phyloP scores from a whole-genome alignment of 345 rosid genomes.

The Xanthoceras sorbifolium region DNA sequence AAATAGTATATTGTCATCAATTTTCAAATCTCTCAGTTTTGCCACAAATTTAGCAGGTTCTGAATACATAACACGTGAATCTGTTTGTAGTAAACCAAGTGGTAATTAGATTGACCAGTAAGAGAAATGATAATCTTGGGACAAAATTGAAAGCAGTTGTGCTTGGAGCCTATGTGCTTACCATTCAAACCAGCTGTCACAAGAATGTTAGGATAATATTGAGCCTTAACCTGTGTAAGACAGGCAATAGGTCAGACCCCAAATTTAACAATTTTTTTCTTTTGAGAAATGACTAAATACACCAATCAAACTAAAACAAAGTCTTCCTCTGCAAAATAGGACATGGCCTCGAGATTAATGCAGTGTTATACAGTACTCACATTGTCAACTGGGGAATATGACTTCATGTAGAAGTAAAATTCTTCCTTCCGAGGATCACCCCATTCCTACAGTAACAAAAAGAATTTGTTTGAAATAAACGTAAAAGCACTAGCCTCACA shows the following conservation, averaged over 20 bases:
- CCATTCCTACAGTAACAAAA: constrained; percentile 75
- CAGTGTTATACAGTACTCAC: no score
- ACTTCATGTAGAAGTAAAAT: constrained; percentile 85
- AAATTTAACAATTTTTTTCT: no score
- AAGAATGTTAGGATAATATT: constrained; percentile 81
- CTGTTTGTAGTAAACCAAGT: constrained; percentile 39
- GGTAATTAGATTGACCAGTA: not conserved
- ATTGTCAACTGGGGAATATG: constrained; percentile 99
- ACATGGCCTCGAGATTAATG: no score
- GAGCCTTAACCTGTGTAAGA: no score
- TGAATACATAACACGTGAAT: constrained; percentile 89
- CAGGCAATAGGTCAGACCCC: no score
- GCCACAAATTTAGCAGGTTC: constrained; percentile 94
- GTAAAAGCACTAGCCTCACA: not conserved
- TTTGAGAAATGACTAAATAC: no score
- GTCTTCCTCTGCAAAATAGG: no score
- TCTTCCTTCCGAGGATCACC: constrained; percentile 97
- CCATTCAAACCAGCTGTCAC: constrained; percentile 89
- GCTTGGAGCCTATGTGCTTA: constrained; percentile 29
- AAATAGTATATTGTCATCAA: constrained; percentile 66
- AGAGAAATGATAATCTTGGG: not conserved
- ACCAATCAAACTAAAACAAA: no score
- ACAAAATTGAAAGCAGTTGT: not conserved
- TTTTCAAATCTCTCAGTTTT: no score
- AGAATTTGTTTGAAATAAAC: not conserved